Percentiles rank a stretch among this genome's conserved stretches.
These are phyloP conservation scores for Salix arbutifolia DNA, from an alignment of 345 rosid species.

Conservation along the genomic window DNA sequence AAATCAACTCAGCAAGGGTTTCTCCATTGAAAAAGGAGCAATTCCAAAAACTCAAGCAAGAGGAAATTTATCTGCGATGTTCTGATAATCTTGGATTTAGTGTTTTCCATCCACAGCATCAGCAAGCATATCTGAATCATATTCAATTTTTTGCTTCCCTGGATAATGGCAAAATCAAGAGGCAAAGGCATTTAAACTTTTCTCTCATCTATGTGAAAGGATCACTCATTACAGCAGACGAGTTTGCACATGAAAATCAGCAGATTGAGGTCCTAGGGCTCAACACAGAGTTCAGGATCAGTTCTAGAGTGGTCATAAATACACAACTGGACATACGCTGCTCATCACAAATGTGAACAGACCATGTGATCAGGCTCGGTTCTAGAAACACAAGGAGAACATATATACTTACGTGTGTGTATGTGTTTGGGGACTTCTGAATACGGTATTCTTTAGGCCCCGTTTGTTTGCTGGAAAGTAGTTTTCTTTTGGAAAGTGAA, in stretches of 20 bases:
- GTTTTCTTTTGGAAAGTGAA: too few relatives aligned
- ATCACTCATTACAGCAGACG: neutral
- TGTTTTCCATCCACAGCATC: neutral
- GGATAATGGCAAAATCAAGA: neutral
- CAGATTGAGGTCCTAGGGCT: neutral
- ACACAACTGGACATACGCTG: neutral
- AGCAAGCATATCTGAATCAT: neutral
- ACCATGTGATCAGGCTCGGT: neutral
- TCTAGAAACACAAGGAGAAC: neutral
- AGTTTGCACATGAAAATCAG: neutral
- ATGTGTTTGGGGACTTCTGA: neutral
- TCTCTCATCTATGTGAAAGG: neutral
- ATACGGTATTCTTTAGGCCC: neutral
- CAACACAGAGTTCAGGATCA: neutral
- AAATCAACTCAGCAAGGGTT: neutral
- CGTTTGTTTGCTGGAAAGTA: too few relatives aligned
- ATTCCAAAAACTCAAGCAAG: neutral
- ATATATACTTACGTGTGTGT: neutral
- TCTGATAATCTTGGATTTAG: neutral
- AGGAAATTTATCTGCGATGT: neutral
- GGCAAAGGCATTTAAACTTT: neutral
- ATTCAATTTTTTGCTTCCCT: neutral
- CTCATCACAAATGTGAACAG: neutral
- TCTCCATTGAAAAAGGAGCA: neutral
- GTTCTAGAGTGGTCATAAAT: neutral